phyloP scores from a whole-genome alignment of 2,329 filamentous ascomycete genomes.

The Phaeosphaeria sp. region DNA sequence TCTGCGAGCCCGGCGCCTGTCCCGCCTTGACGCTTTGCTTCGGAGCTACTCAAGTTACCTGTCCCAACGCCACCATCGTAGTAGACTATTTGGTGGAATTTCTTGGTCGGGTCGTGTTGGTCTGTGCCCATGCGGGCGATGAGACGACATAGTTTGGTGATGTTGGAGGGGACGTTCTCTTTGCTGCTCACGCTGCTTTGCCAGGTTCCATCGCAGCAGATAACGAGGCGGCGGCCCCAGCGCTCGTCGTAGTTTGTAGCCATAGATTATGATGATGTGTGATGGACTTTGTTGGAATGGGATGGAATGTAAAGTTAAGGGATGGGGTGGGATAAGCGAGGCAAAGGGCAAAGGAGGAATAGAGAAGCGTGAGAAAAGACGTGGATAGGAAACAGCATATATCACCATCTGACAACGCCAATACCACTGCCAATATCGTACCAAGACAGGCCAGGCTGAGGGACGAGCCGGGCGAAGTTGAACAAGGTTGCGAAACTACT shows the following conservation, averaged over 20 bases:
- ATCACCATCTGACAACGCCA: background rate
- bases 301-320: background rate
- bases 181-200: conserved; percentile 39
- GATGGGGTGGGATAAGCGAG: too few relatives aligned
- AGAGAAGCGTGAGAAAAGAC: too few relatives aligned
- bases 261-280: background rate
- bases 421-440: conserved; percentile 1
- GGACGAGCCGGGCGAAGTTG: background rate
- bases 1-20: conserved; percentile 54
- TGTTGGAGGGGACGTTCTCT: conserved; percentile 44
- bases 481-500: too few relatives aligned
- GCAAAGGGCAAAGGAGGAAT: too few relatives aligned
- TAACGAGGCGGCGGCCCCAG: conserved; percentile 42
- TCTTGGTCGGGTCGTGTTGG: conserved; percentile 26
- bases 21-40: conserved; percentile 45
- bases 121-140: conserved; percentile 39
- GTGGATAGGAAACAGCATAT: too few relatives aligned
- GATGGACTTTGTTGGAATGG: background rate
- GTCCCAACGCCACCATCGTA: conserved; percentile 46
- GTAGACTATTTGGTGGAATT: conserved; percentile 46
- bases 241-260: conserved; percentile 26
- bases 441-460: conserved; percentile 5
- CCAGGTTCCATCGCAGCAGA: conserved; percentile 49
- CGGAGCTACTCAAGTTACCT: conserved; percentile 34
- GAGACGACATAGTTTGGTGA: conserved; percentile 44